phyloP scores from a whole-genome alignment of 768 basidiomycete genomes.

The Amanita inopinata region DNA sequence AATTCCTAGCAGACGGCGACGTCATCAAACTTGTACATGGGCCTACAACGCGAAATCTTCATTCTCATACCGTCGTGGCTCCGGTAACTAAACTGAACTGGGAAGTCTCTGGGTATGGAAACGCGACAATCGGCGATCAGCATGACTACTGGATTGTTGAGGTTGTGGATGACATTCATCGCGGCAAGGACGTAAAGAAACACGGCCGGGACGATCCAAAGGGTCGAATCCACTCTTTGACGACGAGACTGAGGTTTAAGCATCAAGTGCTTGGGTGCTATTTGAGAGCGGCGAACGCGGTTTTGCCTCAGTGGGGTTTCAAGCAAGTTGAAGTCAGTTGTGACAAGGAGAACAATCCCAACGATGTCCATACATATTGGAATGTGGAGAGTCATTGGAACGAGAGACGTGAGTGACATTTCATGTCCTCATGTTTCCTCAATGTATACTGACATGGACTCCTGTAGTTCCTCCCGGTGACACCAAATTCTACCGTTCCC shows the following conservation, averaged over 20 bases:
- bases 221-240: slow-evolving; percentile 71
- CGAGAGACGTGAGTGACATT: slow-evolving; percentile 62
- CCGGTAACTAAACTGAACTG: slow-evolving; percentile 83
- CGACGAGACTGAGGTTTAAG: slow-evolving; percentile 79
- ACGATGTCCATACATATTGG: slow-evolving; percentile 87
- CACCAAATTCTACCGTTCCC: slow-evolving; percentile 75
- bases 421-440: slow-evolving; percentile 4
- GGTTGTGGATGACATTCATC: slow-evolving; percentile 82
- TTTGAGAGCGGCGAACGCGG: slow-evolving; percentile 77
- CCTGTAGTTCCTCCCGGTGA: slow-evolving; percentile 74
- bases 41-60: slow-evolving; percentile 82
- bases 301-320: slow-evolving; percentile 97
- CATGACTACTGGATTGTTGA: slow-evolving; percentile 92
- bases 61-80: slow-evolving; percentile 83
- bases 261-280: slow-evolving; percentile 80
- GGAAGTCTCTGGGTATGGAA: slow-evolving; percentile 94
- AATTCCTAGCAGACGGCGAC: slow-evolving; percentile 69
- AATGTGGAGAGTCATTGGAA: slow-evolving; percentile 99
- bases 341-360: slow-evolving; percentile 75
- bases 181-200: slow-evolving; percentile 31
- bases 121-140: slow-evolving; percentile 75
- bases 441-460: neutral
- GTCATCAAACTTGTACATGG: slow-evolving; percentile 72
- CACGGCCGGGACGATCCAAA: slow-evolving; percentile 1
- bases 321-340: slow-evolving; percentile 98